Percentiles rank a stretch among this genome's conserved stretches.
Conservation (phyloP, 495 filamentous ascomycete genomes). For the Neurospora sp. region DNA sequence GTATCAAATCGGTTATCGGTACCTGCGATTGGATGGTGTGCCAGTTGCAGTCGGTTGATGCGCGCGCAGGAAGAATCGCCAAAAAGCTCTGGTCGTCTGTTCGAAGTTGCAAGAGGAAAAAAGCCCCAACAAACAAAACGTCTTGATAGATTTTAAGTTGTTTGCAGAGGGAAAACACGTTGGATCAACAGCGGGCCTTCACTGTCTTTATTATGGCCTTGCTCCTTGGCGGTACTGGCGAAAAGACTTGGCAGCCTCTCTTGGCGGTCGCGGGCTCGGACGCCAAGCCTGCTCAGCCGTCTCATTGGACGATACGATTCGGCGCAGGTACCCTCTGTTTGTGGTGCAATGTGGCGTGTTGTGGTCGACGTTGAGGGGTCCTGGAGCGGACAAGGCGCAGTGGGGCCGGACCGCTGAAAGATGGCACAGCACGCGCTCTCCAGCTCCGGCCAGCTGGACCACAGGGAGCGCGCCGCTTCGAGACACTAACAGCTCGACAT, state of each 20-base stretch:
- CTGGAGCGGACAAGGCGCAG: background rate
- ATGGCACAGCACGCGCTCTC: background rate
- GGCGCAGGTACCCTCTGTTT: conserved; percentile 16
- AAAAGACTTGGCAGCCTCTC: conserved; percentile 34
- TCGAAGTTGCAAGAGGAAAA: background rate
- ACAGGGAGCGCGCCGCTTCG: background rate
- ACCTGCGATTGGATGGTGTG: background rate
- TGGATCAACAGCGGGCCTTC: conserved; percentile 27
- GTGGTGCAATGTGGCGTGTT: background rate
- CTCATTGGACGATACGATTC: conserved; percentile 17
- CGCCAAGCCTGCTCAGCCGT: conserved; percentile 7
- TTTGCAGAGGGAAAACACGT: conserved; percentile 23
- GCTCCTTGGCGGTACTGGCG: conserved; percentile 34
- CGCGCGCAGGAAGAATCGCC: background rate
- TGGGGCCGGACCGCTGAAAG: background rate
- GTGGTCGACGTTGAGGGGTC: background rate
- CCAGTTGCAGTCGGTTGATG: background rate
- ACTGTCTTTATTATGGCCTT: conserved; percentile 36
- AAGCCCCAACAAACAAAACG: conserved; percentile 13
- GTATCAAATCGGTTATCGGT: background rate
- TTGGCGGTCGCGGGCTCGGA: conserved; percentile 30
- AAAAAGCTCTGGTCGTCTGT: background rate
- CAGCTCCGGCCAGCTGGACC: background rate
- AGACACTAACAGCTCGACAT: conserved; percentile 17
- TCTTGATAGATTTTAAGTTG: conserved; percentile 8